Evolutionary conservation across 345 rosid genomes (phyloP), one percentile per base, ranked within the genome.

Genomic region (Salix udensis): DNA sequence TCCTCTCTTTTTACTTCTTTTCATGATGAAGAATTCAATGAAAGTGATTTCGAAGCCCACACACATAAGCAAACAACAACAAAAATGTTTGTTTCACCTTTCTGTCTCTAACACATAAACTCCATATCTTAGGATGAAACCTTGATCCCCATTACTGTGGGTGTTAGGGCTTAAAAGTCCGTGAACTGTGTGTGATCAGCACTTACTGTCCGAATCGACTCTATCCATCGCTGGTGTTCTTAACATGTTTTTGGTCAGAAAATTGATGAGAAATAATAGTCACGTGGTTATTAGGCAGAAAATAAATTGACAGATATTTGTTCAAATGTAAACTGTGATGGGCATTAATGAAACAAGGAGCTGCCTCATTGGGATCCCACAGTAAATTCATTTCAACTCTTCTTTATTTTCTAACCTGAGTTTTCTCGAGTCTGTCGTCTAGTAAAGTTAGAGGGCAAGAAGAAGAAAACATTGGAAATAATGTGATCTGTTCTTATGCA

Each of bases 401-500:
- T 39, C 12, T 60, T 40, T 2, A 40, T 40, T 68, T 55, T 58
- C 23, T 58, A n/a, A 71, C 65, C 76, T 52, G 50, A 71, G 67
- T 73, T 74, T 68, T 78, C 72, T 24, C 23, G 21, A 37, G 36
- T 78, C 73, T 61, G 65, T 73, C 77, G 72, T 37, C 15, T 52
- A 65, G 60, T 65, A 24, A 10, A 53, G 37, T 13, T 39, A 53
- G 44, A 19, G 44, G 4, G 9, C 24, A 67, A 75, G 23, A 34
- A 67, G 26, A 48, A 46, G 50, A 73, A 72, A n/a, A 39, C 61
- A 42, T 28, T 23, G 19, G 30, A 70, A 67, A 80, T 71, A 78
- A 73, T 31, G 76, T 14, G 46, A 60, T 66, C 71, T 69, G 67
- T 81, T 64, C 46, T 52, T 68, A 50, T 62, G 70, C 71, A 40